Base-by-base conservation (phyloP, 2,329 filamentous ascomycete genomes). In the Fusarium sp. region DNA sequence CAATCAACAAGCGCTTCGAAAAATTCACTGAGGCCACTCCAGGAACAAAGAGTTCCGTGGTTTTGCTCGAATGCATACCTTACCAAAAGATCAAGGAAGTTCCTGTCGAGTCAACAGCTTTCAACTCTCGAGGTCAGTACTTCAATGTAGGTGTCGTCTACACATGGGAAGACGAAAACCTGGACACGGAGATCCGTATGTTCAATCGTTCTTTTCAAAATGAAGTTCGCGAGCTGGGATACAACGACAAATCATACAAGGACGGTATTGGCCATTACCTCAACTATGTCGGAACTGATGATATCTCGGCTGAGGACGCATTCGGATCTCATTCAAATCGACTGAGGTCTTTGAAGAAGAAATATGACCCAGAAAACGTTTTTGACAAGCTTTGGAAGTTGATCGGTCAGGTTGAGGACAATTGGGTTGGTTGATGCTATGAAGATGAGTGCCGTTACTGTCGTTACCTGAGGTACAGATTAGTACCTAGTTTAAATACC, bases 71-170 rank as follows among this genome's bases (percentile, higher is more conserved):
- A 30, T 66, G 73, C 56, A 67, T 64, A 20, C 71, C 73, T 4
- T 52, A 67, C 25, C 29, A 54, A 20, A 65, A 63, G 22, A 69
- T 57, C n/a, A 42, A 40, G 25, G 27, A 59, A 12, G 51, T 75
- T 22, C 65, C 73, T 13, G 57, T 61, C 13, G 58, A 73, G 20
- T 54, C 70, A 22, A 74, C 73, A 12, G 41, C 73, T 13, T 75
- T 75, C 52, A 75, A 75, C 62, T 72, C 62, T 25, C 64, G 73
- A 48, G 73, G 73, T 13, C 69, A 65, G 51, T 75, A 75, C 49
- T 75, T 71, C 46, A 66, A 74, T 29, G 54, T 74, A 4, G 73
- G 69, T 11, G 45, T 72, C 10, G 20, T 49, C 6, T 75, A 67
- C 48, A 70, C 61, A 25, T 75, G 70, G 62, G 27, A 65, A 6